phyloP scores from a whole-genome alignment of 306 rosid species.

The Cyamopsis tetragonoloba region DNA sequence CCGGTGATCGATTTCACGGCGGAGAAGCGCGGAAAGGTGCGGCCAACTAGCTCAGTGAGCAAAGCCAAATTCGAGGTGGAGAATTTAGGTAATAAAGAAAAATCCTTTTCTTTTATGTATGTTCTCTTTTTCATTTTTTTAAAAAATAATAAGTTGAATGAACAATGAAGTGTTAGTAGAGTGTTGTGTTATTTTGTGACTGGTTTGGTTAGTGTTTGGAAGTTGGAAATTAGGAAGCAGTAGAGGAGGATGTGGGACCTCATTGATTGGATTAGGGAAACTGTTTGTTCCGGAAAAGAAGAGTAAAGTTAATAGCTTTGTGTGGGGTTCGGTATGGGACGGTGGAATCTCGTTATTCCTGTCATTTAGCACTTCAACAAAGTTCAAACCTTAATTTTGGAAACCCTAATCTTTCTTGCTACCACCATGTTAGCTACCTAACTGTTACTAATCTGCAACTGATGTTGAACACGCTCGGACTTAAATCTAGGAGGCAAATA shows the following conservation, averaged over 20 bases:
- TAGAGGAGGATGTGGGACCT: conserved; percentile 77
- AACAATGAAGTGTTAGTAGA: background rate
- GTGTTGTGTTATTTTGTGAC: background rate
- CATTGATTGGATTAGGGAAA: conserved; percentile 45
- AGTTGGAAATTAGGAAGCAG: background rate
- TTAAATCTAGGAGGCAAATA: no score
- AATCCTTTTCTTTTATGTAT: background rate
- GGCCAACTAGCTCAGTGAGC: conserved; percentile 75
- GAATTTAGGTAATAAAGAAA: conserved; percentile 61
- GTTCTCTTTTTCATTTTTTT: background rate
- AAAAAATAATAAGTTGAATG: background rate
- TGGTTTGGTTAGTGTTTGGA: conserved; percentile 3
- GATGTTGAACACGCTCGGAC: conserved; percentile 29
- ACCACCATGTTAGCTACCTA: conserved; percentile 26
- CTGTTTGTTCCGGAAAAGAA: conserved; percentile 59
- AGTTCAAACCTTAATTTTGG: conserved; percentile 24
- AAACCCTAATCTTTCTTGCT: conserved; percentile 32
- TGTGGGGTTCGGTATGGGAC: conserved; percentile 43
- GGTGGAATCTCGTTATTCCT: conserved; percentile 57
- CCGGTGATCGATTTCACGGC: conserved; percentile 94
- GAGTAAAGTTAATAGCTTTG: conserved; percentile 44
- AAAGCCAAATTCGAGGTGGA: conserved; percentile 70
- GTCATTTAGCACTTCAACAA: conserved; percentile 43
- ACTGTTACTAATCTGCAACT: conserved; percentile 33
- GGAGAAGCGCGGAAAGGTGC: conserved; percentile 76